A percentile compares a stretch with the other conserved stretches of the same genome.
phyloP scores from a whole-genome alignment of 2,329 filamentous ascomycete species.

The Diaporthe helianthi region DNA sequence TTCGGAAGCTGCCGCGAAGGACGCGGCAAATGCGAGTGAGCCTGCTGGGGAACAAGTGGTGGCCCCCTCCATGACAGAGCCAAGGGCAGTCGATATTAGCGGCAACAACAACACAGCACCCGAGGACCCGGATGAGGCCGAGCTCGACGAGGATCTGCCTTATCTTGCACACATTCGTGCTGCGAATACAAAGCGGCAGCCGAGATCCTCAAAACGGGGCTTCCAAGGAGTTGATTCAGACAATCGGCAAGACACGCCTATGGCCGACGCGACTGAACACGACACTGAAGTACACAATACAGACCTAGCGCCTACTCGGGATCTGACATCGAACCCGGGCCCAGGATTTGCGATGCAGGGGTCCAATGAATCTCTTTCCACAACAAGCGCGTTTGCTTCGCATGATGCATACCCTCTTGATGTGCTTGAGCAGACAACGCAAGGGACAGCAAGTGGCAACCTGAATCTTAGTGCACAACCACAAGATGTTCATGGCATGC shows the following conservation, averaged over 20 bases:
- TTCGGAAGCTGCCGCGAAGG: slow-evolving; percentile 31
- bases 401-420: slow-evolving; percentile 29
- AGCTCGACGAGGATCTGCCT: slow-evolving; percentile 29
- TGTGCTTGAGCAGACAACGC: slow-evolving; percentile 10
- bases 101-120: background rate
- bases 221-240: background rate
- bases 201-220: background rate
- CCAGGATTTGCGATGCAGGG: background rate
- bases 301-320: no score
- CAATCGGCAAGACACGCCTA: background rate
- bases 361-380: background rate
- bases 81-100: background rate
- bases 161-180: slow-evolving; percentile 32
- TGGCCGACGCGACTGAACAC: background rate
- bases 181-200: slow-evolving; percentile 1
- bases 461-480: background rate
- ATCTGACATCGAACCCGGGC: background rate
- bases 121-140: background rate
- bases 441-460: background rate
- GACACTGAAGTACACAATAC: background rate
- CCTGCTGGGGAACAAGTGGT: background rate
- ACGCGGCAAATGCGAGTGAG: slow-evolving; percentile 13
- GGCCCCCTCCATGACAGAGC: background rate
- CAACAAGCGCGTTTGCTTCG: background rate
- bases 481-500: background rate